phyloP scores from a whole-genome alignment of 371 early-diverging fungal genomes.

The Mortierella sp. region DNA sequence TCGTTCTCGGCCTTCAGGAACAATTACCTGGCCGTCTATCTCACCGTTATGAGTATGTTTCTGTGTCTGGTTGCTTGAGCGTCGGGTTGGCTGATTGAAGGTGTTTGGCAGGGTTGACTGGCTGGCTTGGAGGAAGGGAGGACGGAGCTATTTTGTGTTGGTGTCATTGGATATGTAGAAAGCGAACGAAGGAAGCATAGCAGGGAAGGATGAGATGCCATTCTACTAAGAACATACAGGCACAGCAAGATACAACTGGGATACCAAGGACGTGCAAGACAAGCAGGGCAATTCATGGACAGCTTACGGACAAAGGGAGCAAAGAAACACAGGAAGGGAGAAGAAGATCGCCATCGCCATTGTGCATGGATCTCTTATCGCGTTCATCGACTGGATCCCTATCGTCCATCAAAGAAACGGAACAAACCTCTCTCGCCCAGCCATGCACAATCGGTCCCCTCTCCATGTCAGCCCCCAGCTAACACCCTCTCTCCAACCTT shows the following conservation, averaged over 20 bases:
- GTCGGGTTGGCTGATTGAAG: background rate
- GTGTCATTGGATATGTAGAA: too few species aligned
- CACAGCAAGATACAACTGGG: background rate
- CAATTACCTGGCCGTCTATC: constrained; percentile 74
- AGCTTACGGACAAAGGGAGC: background rate
- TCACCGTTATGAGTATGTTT: constrained; percentile 72
- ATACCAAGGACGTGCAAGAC: background rate
- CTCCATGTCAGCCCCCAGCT: background rate
- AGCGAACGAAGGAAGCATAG: too few species aligned
- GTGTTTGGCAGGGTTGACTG: too few species aligned
- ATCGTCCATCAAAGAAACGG: constrained; percentile 2
- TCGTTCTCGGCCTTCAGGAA: constrained; percentile 55
- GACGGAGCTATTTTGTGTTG: too few species aligned
- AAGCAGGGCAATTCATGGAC: background rate
- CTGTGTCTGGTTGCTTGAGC: background rate
- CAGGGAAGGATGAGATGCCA: too few species aligned
- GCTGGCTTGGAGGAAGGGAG: too few species aligned
- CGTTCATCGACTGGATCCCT: background rate
- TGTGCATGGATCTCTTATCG: background rate
- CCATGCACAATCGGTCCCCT: background rate
- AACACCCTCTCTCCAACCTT: background rate
- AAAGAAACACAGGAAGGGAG: too few species aligned
- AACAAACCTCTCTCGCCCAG: too few species aligned
- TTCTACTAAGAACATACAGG: background rate
- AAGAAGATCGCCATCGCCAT: background rate